phyloP scores from a whole-genome alignment of 2,329 filamentous ascomycete genomes.

The Alternaria longipes region DNA sequence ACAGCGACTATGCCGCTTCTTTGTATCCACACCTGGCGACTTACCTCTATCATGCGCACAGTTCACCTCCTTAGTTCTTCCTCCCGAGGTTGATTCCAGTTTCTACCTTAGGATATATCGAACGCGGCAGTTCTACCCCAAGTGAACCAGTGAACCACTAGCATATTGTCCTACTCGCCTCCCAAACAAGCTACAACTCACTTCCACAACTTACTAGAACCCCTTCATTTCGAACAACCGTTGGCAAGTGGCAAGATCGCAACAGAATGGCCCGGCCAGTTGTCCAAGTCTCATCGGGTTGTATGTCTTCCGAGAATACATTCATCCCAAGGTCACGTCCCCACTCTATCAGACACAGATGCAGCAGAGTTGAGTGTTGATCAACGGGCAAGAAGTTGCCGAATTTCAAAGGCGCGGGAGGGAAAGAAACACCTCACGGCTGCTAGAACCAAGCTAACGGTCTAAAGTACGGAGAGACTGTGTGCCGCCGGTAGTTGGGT shows the following conservation, averaged over 20 bases:
- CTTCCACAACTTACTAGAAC: neutral
- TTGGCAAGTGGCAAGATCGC: neutral
- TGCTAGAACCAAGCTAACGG: neutral
- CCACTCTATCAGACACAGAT: neutral
- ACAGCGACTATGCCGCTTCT: neutral
- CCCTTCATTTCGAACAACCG: neutral
- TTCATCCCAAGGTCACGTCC: neutral
- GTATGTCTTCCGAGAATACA: neutral
- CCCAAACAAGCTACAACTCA: conserved; percentile 1
- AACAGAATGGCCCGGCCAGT: neutral
- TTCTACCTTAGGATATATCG: neutral
- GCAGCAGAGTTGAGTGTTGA: neutral
- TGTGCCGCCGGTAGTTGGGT: neutral
- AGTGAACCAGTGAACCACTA: neutral
- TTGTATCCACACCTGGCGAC: neutral
- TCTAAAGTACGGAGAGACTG: neutral
- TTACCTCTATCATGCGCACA: neutral
- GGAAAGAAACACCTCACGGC: neutral
- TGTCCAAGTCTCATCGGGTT: neutral
- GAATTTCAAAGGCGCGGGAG: neutral
- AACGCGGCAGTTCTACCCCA: neutral
- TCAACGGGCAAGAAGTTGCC: neutral
- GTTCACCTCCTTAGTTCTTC: conserved; percentile 1
- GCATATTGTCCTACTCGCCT: neutral
- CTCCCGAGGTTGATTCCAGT: neutral